Conservation (phyloP, 192 early-diverging fungal species). For the Nowakowskiella sp. region DNA sequence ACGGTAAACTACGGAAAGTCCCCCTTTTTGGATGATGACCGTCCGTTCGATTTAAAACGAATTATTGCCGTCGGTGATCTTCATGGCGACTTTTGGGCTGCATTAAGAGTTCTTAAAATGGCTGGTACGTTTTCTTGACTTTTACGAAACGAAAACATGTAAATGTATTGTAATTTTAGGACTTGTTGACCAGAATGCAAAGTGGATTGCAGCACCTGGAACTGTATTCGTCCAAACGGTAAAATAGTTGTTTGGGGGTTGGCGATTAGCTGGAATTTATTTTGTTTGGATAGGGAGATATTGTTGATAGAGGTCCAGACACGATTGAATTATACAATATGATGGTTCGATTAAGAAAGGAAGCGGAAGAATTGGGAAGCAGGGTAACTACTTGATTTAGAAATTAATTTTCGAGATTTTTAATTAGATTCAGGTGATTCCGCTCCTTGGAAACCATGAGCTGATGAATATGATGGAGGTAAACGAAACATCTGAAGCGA, state of each 20-base stretch:
- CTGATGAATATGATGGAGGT: conserved; percentile 48
- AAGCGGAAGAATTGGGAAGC: conserved; percentile 47
- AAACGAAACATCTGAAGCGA: neutral
- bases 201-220: conserved; percentile 49
- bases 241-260: neutral
- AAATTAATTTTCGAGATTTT: neutral
- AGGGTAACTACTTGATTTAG: conserved; percentile 32
- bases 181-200: conserved; percentile 47
- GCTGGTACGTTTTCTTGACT: too few relatives aligned
- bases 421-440: conserved; percentile 3
- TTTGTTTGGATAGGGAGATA: conserved; percentile 45
- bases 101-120: conserved; percentile 43
- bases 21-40: too few relatives aligned
- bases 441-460: conserved; percentile 46
- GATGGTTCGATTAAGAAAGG: conserved; percentile 43
- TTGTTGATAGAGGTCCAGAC: conserved; percentile 67
- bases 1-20: too few relatives aligned
- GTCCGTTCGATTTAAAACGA: too few relatives aligned
- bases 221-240: conserved; percentile 60
- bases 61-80: conserved; percentile 65
- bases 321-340: conserved; percentile 61
- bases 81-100: conserved; percentile 54
- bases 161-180: too few relatives aligned
- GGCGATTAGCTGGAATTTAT: neutral
- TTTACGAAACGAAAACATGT: too few relatives aligned